Conservation (phyloP, 2,329 filamentous ascomycete species). For the Chrysosporium queenslandicum region DNA sequence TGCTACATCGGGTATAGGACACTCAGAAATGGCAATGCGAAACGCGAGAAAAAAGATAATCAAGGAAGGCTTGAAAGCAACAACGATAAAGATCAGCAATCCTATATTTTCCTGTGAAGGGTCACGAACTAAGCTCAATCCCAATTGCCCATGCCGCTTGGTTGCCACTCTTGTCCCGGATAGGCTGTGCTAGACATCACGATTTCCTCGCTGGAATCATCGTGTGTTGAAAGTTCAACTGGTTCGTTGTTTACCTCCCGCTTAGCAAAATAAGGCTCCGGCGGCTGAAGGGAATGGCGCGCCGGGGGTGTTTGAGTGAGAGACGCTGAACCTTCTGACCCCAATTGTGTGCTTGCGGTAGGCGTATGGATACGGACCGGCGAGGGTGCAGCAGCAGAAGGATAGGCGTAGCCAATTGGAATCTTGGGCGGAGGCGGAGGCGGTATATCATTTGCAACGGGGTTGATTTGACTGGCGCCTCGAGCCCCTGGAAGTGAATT, state of each 20-base stretch:
- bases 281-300: constrained; percentile 1
- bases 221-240: constrained; percentile 27
- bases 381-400: not conserved
- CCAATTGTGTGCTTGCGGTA: not conserved
- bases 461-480: not conserved
- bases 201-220: constrained; percentile 38
- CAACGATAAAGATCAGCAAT: not conserved
- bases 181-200: constrained; percentile 42
- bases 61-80: too few relatives aligned
- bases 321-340: not conserved
- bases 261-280: constrained; percentile 14
- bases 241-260: constrained; percentile 21
- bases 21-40: too few relatives aligned
- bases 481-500: constrained; percentile 6
- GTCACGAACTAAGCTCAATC: too few relatives aligned
- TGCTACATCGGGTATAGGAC: too few relatives aligned
- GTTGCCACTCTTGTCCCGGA: constrained; percentile 41
- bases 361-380: not conserved
- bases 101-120: not conserved
- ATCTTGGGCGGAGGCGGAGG: constrained; percentile 11
- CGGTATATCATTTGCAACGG: not conserved
- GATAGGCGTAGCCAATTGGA: constrained; percentile 2
- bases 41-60: too few relatives aligned
- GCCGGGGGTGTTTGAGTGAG: not conserved
- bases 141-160: constrained; percentile 18